Base-by-base conservation (phyloP, 108 stramenopile genomes). In the Cyclotella sp. region DNA sequence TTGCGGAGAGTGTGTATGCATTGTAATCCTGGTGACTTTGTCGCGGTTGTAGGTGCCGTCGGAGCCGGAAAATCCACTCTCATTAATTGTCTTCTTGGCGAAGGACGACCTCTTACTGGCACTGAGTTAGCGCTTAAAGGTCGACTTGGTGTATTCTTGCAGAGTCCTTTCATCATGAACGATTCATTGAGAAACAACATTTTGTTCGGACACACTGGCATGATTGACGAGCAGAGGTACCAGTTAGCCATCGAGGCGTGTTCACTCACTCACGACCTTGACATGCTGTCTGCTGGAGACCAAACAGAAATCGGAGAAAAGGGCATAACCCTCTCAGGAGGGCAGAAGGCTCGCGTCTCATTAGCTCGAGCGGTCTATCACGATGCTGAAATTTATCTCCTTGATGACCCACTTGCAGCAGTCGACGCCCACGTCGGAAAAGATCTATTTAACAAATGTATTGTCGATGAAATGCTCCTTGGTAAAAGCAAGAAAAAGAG, bases 81-180 rank as follows among this genome's bases (percentile, higher is more conserved):
- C 16, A 52, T 99, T n/a, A 86, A 91, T 44, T 86, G 90, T 13
- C 84, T 98, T 24, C 82, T 99, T 16, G 99, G 99, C 30, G 97
- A 99, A 83, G 70, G 92, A 41, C 69, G 75, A 52, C 66, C 70
- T 28, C 64, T 92, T 13, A 62, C 75, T 29, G 94, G 96, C 27
- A 76, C 69, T 15, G 91, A 84, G 21, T 63, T 82, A 0, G 68
- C 79, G 29, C 82, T 89, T 6, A 68, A 79, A n/a, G 96, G 92
- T 8, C 70, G 63, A 9, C 75, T 92, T 15, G 88, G 87, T 18
- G 90, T 79, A 44, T 91, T 93, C 84, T 60, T 90, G 34, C 98
- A 99, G 78, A 87, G 72, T 5, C 90, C 98, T 13, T 99, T 97
- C 78, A 98, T 99, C 41, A 68, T 96, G 70, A 99, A 99, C 84